These are phyloP conservation scores for Fusarium torulosum DNA, from an alignment of 2,329 filamentous ascomycete genomes.

Conservation along the genomic window DNA sequence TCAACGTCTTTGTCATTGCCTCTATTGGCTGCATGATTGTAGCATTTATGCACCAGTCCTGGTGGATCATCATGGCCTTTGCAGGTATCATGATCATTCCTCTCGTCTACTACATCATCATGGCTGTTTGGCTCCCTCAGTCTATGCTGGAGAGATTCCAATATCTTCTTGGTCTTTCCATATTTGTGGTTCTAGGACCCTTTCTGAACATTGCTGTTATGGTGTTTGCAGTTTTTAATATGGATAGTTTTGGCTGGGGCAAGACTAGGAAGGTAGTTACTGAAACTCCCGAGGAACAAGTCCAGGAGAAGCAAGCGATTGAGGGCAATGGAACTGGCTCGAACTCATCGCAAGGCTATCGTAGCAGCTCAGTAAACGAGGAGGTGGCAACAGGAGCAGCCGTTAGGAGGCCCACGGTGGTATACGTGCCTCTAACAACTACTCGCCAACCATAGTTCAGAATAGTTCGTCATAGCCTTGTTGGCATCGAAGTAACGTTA, in stretches of 20 bases:
- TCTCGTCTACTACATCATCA: conserved; percentile 43
- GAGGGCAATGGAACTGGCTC: background rate
- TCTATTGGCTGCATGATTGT: conserved; percentile 48
- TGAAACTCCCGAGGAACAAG: conserved; percentile 14
- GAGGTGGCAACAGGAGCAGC: background rate
- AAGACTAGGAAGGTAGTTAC: conserved; percentile 44
- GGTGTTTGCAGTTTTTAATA: conserved; percentile 46
- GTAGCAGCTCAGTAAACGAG: background rate
- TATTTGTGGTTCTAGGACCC: conserved; percentile 43
- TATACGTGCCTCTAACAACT: conserved; percentile 21
- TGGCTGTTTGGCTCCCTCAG: conserved; percentile 43
- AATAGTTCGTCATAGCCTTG: background rate
- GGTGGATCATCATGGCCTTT: conserved; percentile 46
- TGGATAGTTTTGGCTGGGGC: conserved; percentile 49
- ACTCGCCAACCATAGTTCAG: background rate
- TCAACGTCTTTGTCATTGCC: conserved; percentile 46
- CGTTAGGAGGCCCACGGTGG: conserved; percentile 11
- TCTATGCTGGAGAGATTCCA: conserved; percentile 41
- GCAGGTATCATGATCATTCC: conserved; percentile 46
- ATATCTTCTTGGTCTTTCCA: conserved; percentile 38
- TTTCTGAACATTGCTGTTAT: conserved; percentile 47
- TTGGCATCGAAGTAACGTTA: background rate
- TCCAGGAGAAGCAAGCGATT: conserved; percentile 13
- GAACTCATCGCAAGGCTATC: background rate
- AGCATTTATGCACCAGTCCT: conserved; percentile 46